Evolutionary conservation across 164 flowering plant genomes (phyloP).

Genomic region (Berberis vulgaris): DNA sequence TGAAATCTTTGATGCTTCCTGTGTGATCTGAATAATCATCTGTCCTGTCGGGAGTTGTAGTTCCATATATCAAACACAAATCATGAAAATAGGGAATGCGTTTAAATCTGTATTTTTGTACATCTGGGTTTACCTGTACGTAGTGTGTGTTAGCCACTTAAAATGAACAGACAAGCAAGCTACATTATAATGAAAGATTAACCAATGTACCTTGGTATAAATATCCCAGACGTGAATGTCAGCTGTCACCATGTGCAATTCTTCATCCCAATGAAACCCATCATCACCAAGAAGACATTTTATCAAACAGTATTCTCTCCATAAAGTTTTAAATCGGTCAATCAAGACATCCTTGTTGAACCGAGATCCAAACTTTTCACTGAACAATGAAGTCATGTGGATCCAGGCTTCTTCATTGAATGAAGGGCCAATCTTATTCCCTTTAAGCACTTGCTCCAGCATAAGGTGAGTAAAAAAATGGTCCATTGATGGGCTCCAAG

Average conservation of each 20-base stretch:
- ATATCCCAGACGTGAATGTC: constrained; percentile 42
- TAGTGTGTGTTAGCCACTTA: not conserved
- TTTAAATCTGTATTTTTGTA: constrained; percentile 39
- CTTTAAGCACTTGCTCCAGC: constrained; percentile 50
- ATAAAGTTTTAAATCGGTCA: constrained; percentile 44
- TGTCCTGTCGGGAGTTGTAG: constrained; percentile 47
- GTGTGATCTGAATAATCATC: not conserved
- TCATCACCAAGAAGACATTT: constrained; percentile 39
- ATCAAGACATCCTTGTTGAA: constrained; percentile 54
- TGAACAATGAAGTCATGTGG: constrained; percentile 44
- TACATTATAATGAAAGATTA: constrained; percentile 7
- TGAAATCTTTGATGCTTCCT: not conserved
- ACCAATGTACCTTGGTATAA: constrained; percentile 33
- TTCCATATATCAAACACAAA: constrained; percentile 44
- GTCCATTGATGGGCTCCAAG: constrained; percentile 62
- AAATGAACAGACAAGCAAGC: not conserved
- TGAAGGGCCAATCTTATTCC: constrained; percentile 42
- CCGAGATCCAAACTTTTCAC: constrained; percentile 46
- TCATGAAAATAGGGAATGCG: constrained; percentile 37
- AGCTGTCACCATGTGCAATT: constrained; percentile 47
- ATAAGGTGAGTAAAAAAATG: constrained; percentile 53
- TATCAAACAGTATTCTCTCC: constrained; percentile 51
- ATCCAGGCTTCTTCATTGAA: constrained; percentile 60
- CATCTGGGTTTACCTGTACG: constrained; percentile 42
- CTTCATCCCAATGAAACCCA: constrained; percentile 61